phyloP scores from a whole-genome alignment of 148 eudicot genomes.

The Simmondsia chinensis region DNA sequence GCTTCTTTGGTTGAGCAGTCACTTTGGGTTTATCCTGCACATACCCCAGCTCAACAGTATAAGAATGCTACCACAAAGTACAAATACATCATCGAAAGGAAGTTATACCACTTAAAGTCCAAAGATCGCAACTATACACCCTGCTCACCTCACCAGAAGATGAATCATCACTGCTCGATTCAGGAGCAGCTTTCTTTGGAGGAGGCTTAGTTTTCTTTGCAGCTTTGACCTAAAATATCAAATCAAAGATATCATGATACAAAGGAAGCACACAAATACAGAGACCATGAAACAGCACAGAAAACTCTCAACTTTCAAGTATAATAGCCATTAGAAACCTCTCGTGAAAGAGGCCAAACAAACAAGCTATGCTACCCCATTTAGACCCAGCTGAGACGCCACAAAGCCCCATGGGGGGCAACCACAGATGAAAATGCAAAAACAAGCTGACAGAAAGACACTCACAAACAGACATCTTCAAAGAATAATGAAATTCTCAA shows the following conservation, averaged over 20 bases:
- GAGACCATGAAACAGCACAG: no score
- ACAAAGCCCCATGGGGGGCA: no score
- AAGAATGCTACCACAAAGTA: background rate
- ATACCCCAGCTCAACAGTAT: conserved; percentile 6
- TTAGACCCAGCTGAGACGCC: no score
- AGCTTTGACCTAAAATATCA: conserved; percentile 9
- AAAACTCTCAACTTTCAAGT: no score
- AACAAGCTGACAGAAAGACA: no score
- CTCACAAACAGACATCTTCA: no score
- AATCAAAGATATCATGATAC: background rate
- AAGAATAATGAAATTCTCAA: no score
- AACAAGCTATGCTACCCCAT: no score
- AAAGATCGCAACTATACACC: background rate
- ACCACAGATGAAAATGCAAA: no score
- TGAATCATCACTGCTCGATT: background rate
- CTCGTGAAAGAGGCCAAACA: no score
- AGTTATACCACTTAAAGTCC: conserved; percentile 4
- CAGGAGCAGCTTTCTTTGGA: conserved; percentile 11
- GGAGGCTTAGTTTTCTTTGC: conserved; percentile 14
- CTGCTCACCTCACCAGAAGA: background rate
- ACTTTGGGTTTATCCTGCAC: conserved; percentile 9
- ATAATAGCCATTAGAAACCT: no score
- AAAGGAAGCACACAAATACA: background rate
- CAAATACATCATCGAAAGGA: conserved; percentile 4
- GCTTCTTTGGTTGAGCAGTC: no score